phyloP scores from a whole-genome alignment of 2,329 filamentous ascomycete species.

The Colletotrichum coccodes region DNA sequence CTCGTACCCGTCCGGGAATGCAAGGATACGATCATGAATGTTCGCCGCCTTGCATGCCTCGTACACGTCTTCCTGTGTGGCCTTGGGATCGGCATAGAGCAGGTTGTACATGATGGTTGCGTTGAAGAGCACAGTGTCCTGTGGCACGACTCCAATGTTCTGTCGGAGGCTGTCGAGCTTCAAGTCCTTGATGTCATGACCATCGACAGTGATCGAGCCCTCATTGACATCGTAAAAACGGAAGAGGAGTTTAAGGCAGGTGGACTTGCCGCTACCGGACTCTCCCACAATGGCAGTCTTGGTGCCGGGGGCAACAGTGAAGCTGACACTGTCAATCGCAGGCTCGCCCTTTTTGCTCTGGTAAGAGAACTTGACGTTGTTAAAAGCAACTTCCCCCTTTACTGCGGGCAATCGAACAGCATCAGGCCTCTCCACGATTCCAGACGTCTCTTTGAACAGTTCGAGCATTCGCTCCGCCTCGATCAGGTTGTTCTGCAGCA shows the following conservation, averaged over 20 bases:
- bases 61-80: slow-evolving; percentile 59
- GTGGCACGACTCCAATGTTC: slow-evolving; percentile 56
- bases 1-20: slow-evolving; percentile 62
- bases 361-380: slow-evolving; percentile 55
- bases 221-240: slow-evolving; percentile 60
- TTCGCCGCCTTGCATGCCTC: slow-evolving; percentile 63
- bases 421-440: slow-evolving; percentile 52
- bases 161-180: slow-evolving; percentile 51
- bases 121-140: slow-evolving; percentile 60
- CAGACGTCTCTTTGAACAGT: slow-evolving; percentile 56
- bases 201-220: slow-evolving; percentile 58
- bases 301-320: slow-evolving; percentile 53
- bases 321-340: slow-evolving; percentile 51
- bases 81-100: slow-evolving; percentile 59
- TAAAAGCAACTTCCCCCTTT: slow-evolving; percentile 52
- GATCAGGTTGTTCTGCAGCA: slow-evolving; percentile 57
- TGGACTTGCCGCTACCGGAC: slow-evolving; percentile 59
- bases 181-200: slow-evolving; percentile 54
- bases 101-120: slow-evolving; percentile 66
- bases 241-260: slow-evolving; percentile 59
- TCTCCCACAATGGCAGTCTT: slow-evolving; percentile 58
- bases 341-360: slow-evolving; percentile 47
- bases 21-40: slow-evolving; percentile 64
- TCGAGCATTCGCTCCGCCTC: slow-evolving; percentile 57
- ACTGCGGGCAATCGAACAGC: slow-evolving; percentile 44